Conservation (phyloP, 371 early-diverging fungal genomes). For the Mucor circinelloides region DNA sequence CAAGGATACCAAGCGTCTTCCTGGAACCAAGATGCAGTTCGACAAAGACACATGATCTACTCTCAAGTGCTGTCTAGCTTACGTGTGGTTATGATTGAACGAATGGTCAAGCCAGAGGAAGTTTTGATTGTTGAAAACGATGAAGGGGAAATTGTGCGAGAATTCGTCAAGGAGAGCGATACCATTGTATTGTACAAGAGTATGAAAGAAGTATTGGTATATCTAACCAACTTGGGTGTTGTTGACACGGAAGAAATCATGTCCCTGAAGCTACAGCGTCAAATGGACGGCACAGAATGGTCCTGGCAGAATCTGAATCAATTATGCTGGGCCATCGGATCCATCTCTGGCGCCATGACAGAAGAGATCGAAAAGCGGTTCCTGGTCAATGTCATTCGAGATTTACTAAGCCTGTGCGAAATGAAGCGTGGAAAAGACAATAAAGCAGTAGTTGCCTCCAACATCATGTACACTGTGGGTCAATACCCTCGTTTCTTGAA, state of each 20-base stretch:
- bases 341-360: conserved; percentile 95
- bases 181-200: conserved; percentile 98
- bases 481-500: conserved; percentile 99
- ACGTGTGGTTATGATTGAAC: conserved; percentile 92
- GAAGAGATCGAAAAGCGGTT: conserved; percentile 97
- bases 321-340: conserved; percentile 99
- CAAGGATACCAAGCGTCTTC: conserved; percentile 34
- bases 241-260: conserved; percentile 94
- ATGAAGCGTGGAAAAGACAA: conserved; percentile 97
- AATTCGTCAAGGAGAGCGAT: conserved; percentile 97
- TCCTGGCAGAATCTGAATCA: conserved; percentile 97
- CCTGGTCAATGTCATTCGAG: conserved; percentile 97
- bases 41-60: conserved; percentile 64
- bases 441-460: conserved; percentile 99
- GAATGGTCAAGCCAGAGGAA: conserved; percentile 98
- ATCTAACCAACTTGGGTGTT: conserved; percentile 94
- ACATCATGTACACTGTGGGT: conserved; percentile 99
- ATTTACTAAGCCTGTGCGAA: conserved; percentile 92
- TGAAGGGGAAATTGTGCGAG: conserved; percentile 99
- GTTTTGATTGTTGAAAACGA: conserved; percentile 99
- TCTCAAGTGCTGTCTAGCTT: conserved; percentile 78
- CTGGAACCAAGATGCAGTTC: neutral
- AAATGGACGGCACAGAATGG: conserved; percentile 95
- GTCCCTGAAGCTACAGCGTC: conserved; percentile 85
- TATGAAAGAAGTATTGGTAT: conserved; percentile 97